phyloP scores from a whole-genome alignment of 1,284 basidiomycete species.

The Omphalotus olearius region DNA sequence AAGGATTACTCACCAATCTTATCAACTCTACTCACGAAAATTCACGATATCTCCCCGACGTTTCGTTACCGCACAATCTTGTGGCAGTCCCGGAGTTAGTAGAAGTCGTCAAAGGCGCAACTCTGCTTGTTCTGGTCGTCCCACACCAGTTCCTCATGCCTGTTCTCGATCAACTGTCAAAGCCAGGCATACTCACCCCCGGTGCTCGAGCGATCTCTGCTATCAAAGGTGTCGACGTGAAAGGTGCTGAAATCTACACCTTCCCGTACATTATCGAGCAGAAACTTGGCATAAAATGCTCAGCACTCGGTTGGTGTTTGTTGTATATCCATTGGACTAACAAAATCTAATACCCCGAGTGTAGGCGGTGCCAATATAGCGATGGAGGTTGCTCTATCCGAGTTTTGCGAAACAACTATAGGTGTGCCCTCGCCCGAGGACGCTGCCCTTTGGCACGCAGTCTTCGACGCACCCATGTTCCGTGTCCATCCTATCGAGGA shows the following conservation, averaged over 20 bases:
- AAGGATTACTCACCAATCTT: constrained; percentile 17
- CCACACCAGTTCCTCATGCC: constrained; percentile 19
- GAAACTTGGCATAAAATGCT: constrained; percentile 16
- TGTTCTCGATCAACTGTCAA: constrained; percentile 13
- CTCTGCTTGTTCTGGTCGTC: constrained; percentile 16
- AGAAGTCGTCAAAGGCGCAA: constrained; percentile 16
- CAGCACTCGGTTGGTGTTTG: constrained; percentile 12
- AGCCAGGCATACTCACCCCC: constrained; percentile 13
- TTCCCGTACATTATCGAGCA: constrained; percentile 17
- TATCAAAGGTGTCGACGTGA: constrained; percentile 18
- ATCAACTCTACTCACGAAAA: constrained; percentile 17
- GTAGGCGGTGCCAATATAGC: constrained; percentile 18
- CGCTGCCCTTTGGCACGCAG: constrained; percentile 18
- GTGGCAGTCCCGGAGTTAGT: constrained; percentile 14
- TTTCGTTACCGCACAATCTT: constrained; percentile 17
- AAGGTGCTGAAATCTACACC: constrained; percentile 16
- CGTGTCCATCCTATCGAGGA: constrained; percentile 18
- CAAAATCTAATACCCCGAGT: background rate
- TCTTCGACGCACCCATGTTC: constrained; percentile 17
- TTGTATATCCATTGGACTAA: background rate
- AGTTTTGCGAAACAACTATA: constrained; percentile 19
- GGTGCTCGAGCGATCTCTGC: constrained; percentile 18
- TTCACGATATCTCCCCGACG: constrained; percentile 17
- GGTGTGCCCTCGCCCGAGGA: constrained; percentile 16
- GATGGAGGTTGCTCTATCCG: constrained; percentile 16